A percentile compares a stretch with the other conserved stretches of the same genome.
Conservation (phyloP, 768 basidiomycete species). For the Cystobasidium tubakii region DNA sequence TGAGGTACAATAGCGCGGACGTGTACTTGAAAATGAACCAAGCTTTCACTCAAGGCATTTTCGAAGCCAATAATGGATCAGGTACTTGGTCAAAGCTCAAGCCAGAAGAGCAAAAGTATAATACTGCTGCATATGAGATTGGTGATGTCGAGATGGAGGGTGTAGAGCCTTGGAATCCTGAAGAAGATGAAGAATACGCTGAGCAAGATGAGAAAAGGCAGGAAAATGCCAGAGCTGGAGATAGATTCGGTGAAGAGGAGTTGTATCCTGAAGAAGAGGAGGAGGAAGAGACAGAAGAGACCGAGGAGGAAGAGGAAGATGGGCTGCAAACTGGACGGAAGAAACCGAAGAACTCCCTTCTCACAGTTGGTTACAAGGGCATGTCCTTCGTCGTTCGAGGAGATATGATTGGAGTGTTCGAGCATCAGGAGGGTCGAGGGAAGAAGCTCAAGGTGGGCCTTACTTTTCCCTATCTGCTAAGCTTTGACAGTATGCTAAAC, state of each 20-base stretch:
- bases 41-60: conserved; percentile 64
- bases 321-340: conserved; percentile 22
- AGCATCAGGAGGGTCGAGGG: conserved; percentile 43
- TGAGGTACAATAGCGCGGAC: conserved; percentile 61
- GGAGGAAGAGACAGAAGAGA: conserved; percentile 48
- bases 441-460: conserved; percentile 43
- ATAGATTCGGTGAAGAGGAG: conserved; percentile 33
- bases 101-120: conserved; percentile 77
- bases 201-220: conserved; percentile 1
- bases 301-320: conserved; percentile 42
- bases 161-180: conserved; percentile 58
- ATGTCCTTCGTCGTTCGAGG: conserved; percentile 89
- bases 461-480: neutral
- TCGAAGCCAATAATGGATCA: conserved; percentile 56
- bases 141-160: conserved; percentile 88
- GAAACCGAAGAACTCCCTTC: conserved; percentile 64
- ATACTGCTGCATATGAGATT: conserved; percentile 58
- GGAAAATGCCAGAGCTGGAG: neutral
- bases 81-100: conserved; percentile 64
- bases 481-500: conserved; percentile 67
- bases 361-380: conserved; percentile 90
- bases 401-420: conserved; percentile 50
- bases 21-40: conserved; percentile 60
- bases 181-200: conserved; percentile 31
- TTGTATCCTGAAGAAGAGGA: conserved; percentile 47